Conservation (phyloP, 2,329 filamentous ascomycete species). For the Byssochlamys sp. region DNA sequence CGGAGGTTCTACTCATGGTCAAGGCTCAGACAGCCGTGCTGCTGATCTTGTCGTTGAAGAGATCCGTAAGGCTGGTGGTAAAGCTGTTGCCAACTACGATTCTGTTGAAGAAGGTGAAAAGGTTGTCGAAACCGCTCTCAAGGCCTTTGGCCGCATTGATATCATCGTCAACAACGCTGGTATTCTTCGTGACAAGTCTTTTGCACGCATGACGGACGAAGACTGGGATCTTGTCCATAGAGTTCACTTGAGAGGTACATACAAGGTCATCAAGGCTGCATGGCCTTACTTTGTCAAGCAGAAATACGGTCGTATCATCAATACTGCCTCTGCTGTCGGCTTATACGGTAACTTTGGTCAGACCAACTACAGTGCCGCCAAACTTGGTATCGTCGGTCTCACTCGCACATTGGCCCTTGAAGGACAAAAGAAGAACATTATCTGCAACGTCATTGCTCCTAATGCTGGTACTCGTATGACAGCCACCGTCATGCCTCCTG, state of each 20-base stretch:
- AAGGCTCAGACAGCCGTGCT: too few species aligned
- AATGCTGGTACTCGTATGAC: constrained; percentile 97
- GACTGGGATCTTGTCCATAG: constrained; percentile 87
- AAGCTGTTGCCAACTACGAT: constrained; percentile 85
- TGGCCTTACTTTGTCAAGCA: constrained; percentile 98
- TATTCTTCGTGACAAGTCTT: constrained; percentile 95
- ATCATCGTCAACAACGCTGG: too few species aligned
- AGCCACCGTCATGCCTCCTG: constrained; percentile 83
- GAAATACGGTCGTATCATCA: constrained; percentile 93
- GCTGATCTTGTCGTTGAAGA: constrained; percentile 82
- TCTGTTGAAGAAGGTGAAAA: constrained; percentile 85
- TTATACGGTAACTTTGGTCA: constrained; percentile 99
- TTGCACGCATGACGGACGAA: constrained; percentile 91
- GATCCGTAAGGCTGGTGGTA: constrained; percentile 79
- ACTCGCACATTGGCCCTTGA: constrained; percentile 86
- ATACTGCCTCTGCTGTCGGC: constrained; percentile 91
- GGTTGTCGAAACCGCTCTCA: constrained; percentile 85
- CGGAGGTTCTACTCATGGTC: too few species aligned
- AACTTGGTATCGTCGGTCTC: constrained; percentile 88
- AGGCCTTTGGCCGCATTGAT: too few species aligned
- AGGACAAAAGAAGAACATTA: constrained; percentile 95
- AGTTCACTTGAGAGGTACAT: constrained; percentile 87
- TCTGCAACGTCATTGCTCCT: constrained; percentile 92
- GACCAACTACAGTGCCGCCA: constrained; percentile 92
- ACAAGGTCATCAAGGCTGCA: constrained; percentile 91